Evolutionary conservation across 345 rosid genomes (phyloP).

Genomic region (Rhodamnia argentea): DNA sequence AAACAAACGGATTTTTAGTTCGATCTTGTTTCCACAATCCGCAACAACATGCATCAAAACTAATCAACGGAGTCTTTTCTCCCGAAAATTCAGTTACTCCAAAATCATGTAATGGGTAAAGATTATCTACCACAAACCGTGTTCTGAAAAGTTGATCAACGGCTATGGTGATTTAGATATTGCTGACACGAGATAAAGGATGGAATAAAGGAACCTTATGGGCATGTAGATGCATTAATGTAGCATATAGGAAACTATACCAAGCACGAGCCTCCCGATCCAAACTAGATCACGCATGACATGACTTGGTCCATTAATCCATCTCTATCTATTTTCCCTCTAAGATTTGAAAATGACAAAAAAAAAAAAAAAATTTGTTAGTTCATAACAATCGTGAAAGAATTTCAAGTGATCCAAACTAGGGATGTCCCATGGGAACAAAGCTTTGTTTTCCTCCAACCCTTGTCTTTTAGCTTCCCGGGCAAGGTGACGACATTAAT

Average conservation of each 20-base stretch:
- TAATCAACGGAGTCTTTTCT: background rate
- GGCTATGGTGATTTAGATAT: background rate
- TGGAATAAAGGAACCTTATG: background rate
- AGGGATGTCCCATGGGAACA: too few relatives aligned
- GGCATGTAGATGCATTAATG: background rate
- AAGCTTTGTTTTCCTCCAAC: too few relatives aligned
- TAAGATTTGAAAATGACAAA: background rate
- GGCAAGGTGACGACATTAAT: too few relatives aligned
- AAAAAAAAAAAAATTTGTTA: background rate
- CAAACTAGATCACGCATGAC: background rate
- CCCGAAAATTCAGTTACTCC: background rate
- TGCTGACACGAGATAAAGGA: background rate
- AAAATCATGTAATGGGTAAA: background rate
- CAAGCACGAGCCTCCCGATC: background rate
- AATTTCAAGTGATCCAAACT: background rate
- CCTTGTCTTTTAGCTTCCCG: too few relatives aligned
- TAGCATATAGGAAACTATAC: background rate
- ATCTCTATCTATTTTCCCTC: background rate
- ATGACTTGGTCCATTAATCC: background rate
- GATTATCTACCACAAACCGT: background rate
- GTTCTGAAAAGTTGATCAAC: background rate
- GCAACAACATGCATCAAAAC: background rate
- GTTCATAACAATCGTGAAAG: background rate
- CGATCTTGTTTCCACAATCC: background rate
- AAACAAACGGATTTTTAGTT: background rate